phyloP scores from a whole-genome alignment of 2,329 filamentous ascomycete species.

The Apiospora sp. region DNA sequence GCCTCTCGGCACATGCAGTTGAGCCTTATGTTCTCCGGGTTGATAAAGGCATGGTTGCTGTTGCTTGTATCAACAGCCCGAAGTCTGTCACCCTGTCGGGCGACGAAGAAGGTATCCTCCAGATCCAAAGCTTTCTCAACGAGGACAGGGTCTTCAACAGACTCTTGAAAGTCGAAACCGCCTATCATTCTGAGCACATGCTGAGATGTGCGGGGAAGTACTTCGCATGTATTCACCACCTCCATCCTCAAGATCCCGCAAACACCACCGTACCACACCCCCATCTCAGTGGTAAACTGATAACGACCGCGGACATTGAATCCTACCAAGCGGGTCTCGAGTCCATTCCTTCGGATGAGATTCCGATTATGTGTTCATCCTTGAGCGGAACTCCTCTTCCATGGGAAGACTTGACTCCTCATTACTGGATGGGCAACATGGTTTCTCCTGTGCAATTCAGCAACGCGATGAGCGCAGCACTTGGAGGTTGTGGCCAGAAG shows the following conservation, averaged over 20 bases:
- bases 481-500: slow-evolving; percentile 26
- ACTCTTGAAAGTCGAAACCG: slow-evolving; percentile 32
- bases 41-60: slow-evolving; percentile 25
- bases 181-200: slow-evolving; percentile 46
- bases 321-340: not conserved
- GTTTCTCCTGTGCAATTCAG: slow-evolving; percentile 35
- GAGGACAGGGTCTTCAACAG: slow-evolving; percentile 32
- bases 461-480: slow-evolving; percentile 32
- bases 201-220: slow-evolving; percentile 37
- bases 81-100: slow-evolving; percentile 36
- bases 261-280: slow-evolving; percentile 29
- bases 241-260: slow-evolving; percentile 30
- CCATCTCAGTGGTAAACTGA: slow-evolving; percentile 24
- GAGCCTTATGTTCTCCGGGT: slow-evolving; percentile 30
- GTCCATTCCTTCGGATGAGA: not conserved
- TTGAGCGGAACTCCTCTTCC: slow-evolving; percentile 32
- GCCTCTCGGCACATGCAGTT: slow-evolving; percentile 26
- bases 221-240: slow-evolving; percentile 33
- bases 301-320: slow-evolving; percentile 24
- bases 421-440: slow-evolving; percentile 39
- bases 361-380: slow-evolving; percentile 36
- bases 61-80: slow-evolving; percentile 39
- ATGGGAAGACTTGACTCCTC: slow-evolving; percentile 31
- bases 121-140: slow-evolving; percentile 30
- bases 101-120: slow-evolving; percentile 31